phyloP scores from a whole-genome alignment of 768 basidiomycete species.

The Tylopilus plumbeoviolaceoides region DNA sequence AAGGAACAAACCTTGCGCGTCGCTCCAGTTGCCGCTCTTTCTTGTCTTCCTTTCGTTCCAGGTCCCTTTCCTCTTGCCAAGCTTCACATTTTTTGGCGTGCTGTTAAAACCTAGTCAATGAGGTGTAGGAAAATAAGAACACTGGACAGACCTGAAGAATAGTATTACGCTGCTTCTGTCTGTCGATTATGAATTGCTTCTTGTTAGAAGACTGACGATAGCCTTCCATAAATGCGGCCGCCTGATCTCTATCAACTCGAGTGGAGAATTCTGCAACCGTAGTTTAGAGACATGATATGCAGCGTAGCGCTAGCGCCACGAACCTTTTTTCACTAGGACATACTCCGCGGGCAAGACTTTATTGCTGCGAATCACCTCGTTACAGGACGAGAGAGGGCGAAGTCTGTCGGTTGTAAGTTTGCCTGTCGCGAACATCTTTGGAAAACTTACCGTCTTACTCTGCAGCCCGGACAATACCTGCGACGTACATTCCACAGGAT shows the following conservation, averaged over 20 bases:
- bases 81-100: constrained; percentile 1
- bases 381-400: neutral
- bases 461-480: constrained; percentile 11
- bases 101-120: neutral
- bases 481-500: constrained; percentile 10
- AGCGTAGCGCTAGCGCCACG: neutral
- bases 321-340: neutral
- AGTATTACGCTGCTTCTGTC: neutral
- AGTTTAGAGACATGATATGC: neutral
- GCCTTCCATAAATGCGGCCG: constrained; percentile 6
- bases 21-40: neutral
- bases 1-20: neutral
- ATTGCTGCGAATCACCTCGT: neutral
- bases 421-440: neutral
- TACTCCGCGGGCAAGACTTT: neutral
- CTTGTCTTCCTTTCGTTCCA: neutral
- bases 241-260: constrained; percentile 6
- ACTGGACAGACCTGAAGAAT: neutral
- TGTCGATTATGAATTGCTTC: constrained; percentile 1
- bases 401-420: neutral
- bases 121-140: neutral
- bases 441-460: neutral
- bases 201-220: constrained; percentile 4
- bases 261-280: too few species aligned
- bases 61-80: neutral